Conservation (phyloP, 257 asterid species). For the Solanum clarkiae region DNA sequence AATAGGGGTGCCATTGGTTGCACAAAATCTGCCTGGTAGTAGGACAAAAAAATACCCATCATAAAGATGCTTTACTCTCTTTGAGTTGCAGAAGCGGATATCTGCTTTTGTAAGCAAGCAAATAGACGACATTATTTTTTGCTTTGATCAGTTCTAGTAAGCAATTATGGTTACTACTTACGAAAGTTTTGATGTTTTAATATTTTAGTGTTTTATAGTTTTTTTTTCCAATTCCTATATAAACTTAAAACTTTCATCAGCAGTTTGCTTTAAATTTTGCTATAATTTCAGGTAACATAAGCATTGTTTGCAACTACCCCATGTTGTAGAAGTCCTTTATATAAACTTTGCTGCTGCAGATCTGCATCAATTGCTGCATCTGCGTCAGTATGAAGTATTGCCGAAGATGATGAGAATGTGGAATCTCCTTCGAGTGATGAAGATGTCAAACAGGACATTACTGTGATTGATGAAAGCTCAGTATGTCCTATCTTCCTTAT, state of each 20-base stretch:
- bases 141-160: neutral
- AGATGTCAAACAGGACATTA: constrained; percentile 32
- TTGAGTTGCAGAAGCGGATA: neutral
- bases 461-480: constrained; percentile 58
- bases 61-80: neutral
- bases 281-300: neutral
- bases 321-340: neutral
- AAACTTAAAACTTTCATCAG: neutral
- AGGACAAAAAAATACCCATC: neutral
- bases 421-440: constrained; percentile 81
- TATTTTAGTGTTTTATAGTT: neutral
- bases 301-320: neutral
- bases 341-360: constrained; percentile 26
- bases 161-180: neutral
- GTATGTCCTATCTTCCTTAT: constrained; percentile 28
- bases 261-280: neutral
- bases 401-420: constrained; percentile 68
- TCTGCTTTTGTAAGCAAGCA: neutral
- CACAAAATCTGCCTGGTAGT: neutral
- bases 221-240: neutral
- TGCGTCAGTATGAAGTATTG: constrained; percentile 55
- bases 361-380: constrained; percentile 75
- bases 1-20: neutral
- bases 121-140: neutral
- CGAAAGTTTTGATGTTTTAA: neutral